Percentiles rank a stretch among this genome's conserved stretches.
Evolutionary conservation across 2,329 filamentous ascomycete genomes (phyloP).

Genomic region (Calonectria naviculata): DNA sequence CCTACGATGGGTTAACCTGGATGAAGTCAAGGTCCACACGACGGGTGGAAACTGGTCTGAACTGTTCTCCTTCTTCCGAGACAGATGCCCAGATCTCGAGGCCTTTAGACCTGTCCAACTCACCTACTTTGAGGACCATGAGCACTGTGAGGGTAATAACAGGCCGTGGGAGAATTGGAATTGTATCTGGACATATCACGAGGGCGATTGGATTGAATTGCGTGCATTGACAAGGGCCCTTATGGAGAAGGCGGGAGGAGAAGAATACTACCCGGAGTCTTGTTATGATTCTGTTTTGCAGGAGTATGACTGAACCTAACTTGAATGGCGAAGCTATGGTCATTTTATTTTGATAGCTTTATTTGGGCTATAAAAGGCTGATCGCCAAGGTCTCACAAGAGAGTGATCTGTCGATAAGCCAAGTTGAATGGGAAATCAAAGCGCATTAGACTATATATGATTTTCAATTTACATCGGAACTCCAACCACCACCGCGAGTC

Average conservation of each 20-base stretch:
- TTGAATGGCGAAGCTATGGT: too few species aligned
- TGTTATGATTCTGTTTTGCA: neutral
- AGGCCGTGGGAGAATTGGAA: neutral
- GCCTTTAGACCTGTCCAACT: neutral
- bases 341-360: too few species aligned
- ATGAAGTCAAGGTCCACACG: neutral
- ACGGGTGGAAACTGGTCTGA: neutral
- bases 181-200: neutral
- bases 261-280: neutral
- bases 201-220: neutral
- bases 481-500: too few species aligned
- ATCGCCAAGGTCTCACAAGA: too few species aligned
- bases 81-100: neutral
- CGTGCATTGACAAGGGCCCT: neutral
- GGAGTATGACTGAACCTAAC: too few species aligned
- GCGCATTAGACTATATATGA: too few species aligned
- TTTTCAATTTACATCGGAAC: too few species aligned
- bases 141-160: neutral
- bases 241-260: neutral
- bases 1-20: neutral
- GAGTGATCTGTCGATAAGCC: too few species aligned
- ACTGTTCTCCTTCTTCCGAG: neutral
- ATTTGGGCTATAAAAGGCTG: too few species aligned
- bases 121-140: neutral
- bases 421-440: too few species aligned